phyloP scores from a whole-genome alignment of 1,284 basidiomycete genomes.

The Cryptococcus sp. region DNA sequence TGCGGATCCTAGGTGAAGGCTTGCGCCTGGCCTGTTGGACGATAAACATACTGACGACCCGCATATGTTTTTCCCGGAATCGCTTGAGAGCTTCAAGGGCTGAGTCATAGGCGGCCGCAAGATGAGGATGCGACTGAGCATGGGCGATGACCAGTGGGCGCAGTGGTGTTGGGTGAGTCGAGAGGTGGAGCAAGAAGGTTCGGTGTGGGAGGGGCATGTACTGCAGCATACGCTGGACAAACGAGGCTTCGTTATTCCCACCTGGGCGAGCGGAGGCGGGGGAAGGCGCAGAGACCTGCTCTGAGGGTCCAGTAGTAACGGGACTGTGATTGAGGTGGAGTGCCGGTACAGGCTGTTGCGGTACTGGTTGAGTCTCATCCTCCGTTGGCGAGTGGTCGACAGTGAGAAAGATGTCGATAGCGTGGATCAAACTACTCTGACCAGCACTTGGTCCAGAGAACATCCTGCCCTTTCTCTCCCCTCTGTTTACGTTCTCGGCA shows the following conservation, averaged over 20 bases:
- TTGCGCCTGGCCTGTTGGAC: slow-evolving; percentile 58
- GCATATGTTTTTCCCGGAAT: slow-evolving; percentile 83
- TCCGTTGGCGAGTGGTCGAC: slow-evolving; percentile 58
- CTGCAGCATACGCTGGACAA: slow-evolving; percentile 73
- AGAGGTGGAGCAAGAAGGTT: slow-evolving; percentile 76
- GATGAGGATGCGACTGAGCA: slow-evolving; percentile 36
- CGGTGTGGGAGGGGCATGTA: slow-evolving; percentile 94
- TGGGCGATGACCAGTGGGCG: slow-evolving; percentile 43
- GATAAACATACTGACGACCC: slow-evolving; percentile 79
- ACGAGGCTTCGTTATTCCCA: slow-evolving; percentile 50
- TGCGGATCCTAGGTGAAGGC: slow-evolving; percentile 32
- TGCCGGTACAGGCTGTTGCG: neutral
- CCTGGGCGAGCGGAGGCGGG: slow-evolving; percentile 2
- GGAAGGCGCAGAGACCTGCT: slow-evolving; percentile 1
- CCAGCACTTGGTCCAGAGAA: slow-evolving; percentile 86
- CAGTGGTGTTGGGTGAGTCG: slow-evolving; percentile 59
- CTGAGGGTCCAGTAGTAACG: slow-evolving; percentile 6
- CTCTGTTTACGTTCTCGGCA: neutral
- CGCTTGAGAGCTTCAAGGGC: slow-evolving; percentile 69
- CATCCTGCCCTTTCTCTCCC: slow-evolving; percentile 47
- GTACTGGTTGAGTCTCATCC: slow-evolving; percentile 9
- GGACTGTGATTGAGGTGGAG: slow-evolving; percentile 23
- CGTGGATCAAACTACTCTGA: slow-evolving; percentile 83
- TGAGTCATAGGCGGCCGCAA: slow-evolving; percentile 65
- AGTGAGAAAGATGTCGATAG: slow-evolving; percentile 83